Evolutionary conservation across 805 yeast species (phyloP).

Genomic region (Sporopachydermia lactativora): DNA sequence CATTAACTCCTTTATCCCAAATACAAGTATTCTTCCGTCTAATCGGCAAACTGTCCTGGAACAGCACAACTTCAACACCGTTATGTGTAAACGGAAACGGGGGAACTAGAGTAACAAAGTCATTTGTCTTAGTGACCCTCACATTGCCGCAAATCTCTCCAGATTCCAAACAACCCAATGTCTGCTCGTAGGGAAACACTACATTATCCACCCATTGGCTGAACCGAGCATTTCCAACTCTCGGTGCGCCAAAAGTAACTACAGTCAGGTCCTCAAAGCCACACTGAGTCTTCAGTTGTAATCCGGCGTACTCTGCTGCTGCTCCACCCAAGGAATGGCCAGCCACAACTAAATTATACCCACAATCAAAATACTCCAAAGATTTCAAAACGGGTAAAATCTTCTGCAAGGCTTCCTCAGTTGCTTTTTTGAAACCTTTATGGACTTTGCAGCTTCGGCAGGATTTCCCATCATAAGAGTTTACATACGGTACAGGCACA

Average conservation of each 20-base stretch:
- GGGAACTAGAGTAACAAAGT: background rate
- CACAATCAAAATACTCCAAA: constrained; percentile 20
- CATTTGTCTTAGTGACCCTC: background rate
- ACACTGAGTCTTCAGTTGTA: constrained; percentile 36
- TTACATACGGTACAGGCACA: background rate
- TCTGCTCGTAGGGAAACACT: background rate
- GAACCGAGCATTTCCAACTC: constrained; percentile 40
- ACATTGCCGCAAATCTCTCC: background rate
- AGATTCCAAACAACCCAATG: background rate
- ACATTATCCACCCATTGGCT: constrained; percentile 36
- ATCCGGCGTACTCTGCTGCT: constrained; percentile 44
- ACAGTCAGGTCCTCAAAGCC: constrained; percentile 40
- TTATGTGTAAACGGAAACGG: background rate
- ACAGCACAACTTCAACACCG: background rate
- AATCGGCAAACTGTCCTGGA: background rate
- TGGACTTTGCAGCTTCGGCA: background rate
- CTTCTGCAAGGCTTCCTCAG: background rate
- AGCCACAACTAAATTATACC: constrained; percentile 35
- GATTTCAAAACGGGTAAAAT: background rate
- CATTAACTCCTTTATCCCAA: background rate
- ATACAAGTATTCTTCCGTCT: background rate
- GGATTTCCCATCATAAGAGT: constrained; percentile 3
- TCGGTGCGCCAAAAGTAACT: constrained; percentile 50
- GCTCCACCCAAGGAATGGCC: constrained; percentile 81
- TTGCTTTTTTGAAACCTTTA: constrained; percentile 1